phyloP scores from a whole-genome alignment of 257 asterid species.

The Fraxinus excelsior region DNA sequence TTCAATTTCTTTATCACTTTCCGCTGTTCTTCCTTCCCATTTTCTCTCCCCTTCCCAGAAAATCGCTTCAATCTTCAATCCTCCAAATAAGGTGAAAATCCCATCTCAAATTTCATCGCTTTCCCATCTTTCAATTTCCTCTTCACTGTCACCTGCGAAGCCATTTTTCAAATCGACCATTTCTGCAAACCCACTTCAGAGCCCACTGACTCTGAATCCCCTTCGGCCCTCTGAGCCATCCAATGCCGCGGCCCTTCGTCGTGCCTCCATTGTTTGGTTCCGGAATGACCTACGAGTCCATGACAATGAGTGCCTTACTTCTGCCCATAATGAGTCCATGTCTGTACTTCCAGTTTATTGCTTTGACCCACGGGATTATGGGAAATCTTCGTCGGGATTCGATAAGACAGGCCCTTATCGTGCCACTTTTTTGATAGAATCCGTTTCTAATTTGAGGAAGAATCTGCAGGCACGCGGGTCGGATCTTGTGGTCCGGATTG shows the following conservation, averaged over 20 bases:
- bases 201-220: constrained; percentile 54
- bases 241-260: constrained; percentile 62
- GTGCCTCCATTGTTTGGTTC: constrained; percentile 87
- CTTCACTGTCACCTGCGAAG: constrained; percentile 47
- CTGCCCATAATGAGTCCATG: constrained; percentile 76
- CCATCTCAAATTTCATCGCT: constrained; percentile 80
- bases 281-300: constrained; percentile 96
- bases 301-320: constrained; percentile 83
- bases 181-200: constrained; percentile 69
- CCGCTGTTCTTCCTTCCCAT: constrained; percentile 76
- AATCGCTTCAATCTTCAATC: constrained; percentile 37
- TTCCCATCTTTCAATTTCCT: constrained; percentile 51
- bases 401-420: constrained; percentile 87
- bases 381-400: constrained; percentile 83
- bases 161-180: constrained; percentile 49
- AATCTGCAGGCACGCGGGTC: constrained; percentile 80
- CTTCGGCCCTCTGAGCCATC: constrained; percentile 82
- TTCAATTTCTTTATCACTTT: constrained; percentile 74
- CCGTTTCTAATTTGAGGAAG: constrained; percentile 69
- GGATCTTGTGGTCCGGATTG: constrained; percentile 85
- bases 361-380: constrained; percentile 94
- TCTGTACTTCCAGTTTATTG: constrained; percentile 91
- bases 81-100: constrained; percentile 66
- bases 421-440: constrained; percentile 74
- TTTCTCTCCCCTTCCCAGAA: constrained; percentile 62